phyloP scores from a whole-genome alignment of 768 basidiomycete genomes.

The Fibroporia radiculosa region DNA sequence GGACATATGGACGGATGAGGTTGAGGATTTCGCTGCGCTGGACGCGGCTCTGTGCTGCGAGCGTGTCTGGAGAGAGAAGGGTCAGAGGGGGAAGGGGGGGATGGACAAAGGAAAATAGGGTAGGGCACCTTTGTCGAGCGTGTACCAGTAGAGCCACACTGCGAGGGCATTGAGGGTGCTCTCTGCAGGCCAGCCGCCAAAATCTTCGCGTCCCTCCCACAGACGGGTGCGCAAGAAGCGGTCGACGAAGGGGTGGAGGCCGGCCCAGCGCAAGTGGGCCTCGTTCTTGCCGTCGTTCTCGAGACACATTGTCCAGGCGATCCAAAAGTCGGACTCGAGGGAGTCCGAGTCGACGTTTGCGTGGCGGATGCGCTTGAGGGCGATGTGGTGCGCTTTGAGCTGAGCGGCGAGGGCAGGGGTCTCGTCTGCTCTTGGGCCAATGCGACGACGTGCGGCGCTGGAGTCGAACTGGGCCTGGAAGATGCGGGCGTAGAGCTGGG shows the following conservation, averaged over 20 bases:
- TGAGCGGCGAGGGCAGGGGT: conserved; percentile 29
- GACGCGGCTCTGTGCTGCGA: conserved; percentile 9
- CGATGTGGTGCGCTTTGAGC: conserved; percentile 31
- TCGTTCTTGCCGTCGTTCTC: conserved; percentile 67
- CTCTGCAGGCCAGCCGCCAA: conserved; percentile 52
- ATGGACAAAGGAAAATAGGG: conserved; percentile 12
- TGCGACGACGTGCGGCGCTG: conserved; percentile 43
- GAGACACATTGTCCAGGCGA: conserved; percentile 44
- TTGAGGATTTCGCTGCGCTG: conserved; percentile 23
- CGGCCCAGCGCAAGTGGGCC: conserved; percentile 38
- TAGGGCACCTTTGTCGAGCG: conserved; percentile 41
- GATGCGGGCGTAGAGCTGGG: conserved; percentile 45
- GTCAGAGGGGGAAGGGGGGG: background rate
- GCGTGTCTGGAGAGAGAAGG: conserved; percentile 5
- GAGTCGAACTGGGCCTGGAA: conserved; percentile 52
- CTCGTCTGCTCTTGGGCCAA: conserved; percentile 30
- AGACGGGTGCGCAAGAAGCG: conserved; percentile 36
- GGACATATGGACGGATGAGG: conserved; percentile 36
- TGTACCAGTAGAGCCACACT: conserved; percentile 59
- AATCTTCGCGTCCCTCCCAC: conserved; percentile 27
- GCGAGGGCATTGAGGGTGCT: conserved; percentile 41
- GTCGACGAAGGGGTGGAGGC: conserved; percentile 39
- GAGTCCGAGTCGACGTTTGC: conserved; percentile 22
- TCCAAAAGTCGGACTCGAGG: conserved; percentile 35
- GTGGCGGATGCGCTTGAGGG: conserved; percentile 24